Conservation (phyloP, 2,329 filamentous ascomycete species). For the Talaromyces amestolkiae region DNA sequence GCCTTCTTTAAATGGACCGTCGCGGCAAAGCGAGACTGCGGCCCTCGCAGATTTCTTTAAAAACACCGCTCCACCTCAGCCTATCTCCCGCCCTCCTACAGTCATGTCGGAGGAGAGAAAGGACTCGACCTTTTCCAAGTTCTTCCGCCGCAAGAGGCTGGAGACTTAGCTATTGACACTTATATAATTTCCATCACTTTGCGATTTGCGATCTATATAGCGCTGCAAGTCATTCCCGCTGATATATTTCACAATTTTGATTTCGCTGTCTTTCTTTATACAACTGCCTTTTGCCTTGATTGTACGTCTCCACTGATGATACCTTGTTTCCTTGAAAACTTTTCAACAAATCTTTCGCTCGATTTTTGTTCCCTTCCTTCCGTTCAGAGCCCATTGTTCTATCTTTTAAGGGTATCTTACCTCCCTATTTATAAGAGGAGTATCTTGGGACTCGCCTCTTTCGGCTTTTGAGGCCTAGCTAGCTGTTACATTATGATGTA, state of each 20-base stretch:
- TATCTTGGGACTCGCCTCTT: neutral
- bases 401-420: neutral
- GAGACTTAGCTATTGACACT: conserved; percentile 16
- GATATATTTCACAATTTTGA: neutral
- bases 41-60: conserved; percentile 72
- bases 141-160: conserved; percentile 31
- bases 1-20: neutral
- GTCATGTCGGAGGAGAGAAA: conserved; percentile 21
- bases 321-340: conserved; percentile 9
- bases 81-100: conserved; percentile 21
- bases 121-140: conserved; percentile 24
- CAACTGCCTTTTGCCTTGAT: neutral
- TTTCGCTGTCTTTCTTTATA: neutral
- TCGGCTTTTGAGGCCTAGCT: neutral
- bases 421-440: neutral
- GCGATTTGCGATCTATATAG: conserved; percentile 4
- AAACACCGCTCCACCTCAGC: conserved; percentile 63
- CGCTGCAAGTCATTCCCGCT: neutral
- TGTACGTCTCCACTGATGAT: conserved; percentile 10
- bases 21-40: conserved; percentile 50
- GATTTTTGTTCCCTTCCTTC: neutral
- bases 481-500: conserved; percentile 11
- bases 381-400: neutral
- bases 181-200: neutral
- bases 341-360: neutral